Percentiles rank a stretch among this genome's conserved stretches.
phyloP scores from a whole-genome alignment of 495 filamentous ascomycete genomes.

The Aspergillus haitiensis region DNA sequence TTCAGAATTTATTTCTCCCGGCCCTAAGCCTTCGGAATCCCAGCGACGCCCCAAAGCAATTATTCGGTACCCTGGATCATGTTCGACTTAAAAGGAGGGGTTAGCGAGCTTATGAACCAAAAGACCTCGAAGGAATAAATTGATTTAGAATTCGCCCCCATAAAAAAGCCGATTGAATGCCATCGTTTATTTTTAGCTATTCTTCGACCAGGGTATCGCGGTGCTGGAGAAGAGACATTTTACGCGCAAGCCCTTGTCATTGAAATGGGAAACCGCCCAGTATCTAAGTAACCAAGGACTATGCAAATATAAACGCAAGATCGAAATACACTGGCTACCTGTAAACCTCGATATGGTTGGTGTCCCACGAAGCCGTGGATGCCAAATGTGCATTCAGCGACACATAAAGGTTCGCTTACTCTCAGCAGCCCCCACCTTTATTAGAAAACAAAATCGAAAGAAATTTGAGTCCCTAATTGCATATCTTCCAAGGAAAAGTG shows the following conservation, averaged over 20 bases:
- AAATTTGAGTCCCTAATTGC: not conserved
- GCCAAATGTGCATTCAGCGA: conserved; percentile 36
- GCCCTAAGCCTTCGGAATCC: not conserved
- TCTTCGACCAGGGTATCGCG: too few relatives aligned
- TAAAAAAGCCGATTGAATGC: too few relatives aligned
- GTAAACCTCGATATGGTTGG: conserved; percentile 35
- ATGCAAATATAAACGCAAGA: not conserved
- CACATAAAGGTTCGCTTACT: conserved; percentile 28
- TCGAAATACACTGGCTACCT: not conserved
- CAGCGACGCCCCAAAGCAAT: not conserved
- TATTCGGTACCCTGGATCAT: not conserved
- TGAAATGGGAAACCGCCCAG: too few relatives aligned
- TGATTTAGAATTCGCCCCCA: too few relatives aligned
- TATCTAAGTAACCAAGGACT: not conserved
- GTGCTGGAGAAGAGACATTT: too few relatives aligned
- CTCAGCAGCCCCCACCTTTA: not conserved
- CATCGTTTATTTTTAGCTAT: too few relatives aligned
- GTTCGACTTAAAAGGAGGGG: not conserved
- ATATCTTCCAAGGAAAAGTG: conserved; percentile 21
- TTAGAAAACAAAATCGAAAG: not conserved
- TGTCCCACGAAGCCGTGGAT: conserved; percentile 44
- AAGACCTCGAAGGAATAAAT: too few relatives aligned
- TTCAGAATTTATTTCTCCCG: not conserved
- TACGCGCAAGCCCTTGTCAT: too few relatives aligned
- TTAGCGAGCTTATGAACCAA: not conserved